Evolutionary conservation across 108 stramenopile genomes (phyloP), one percentile per base, ranked within the genome.

Genomic region (Cyclotella choctawhatcheeana): DNA sequence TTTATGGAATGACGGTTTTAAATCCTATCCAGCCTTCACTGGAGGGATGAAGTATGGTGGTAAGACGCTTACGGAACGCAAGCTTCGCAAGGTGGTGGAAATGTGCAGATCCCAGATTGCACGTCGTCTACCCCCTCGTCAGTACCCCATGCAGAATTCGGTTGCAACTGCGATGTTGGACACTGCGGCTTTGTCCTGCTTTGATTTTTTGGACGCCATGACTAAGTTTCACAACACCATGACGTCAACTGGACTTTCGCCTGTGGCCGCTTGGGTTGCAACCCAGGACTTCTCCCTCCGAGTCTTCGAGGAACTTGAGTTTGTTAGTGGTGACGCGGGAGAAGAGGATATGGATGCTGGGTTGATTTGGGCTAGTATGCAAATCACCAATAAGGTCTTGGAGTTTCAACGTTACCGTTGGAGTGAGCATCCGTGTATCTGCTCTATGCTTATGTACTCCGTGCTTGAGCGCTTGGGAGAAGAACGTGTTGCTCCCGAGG

Each of bases 311-410:
- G 51, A 52, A 22, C 20, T 52, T 5, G 20, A 52, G 51, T 52
- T 24, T 52, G 20, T 22, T 5, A 52, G 51, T 5, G 2, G 2
- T 22, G 51, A 52, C 20, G 51, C 20, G 2, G 51, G 51, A 22
- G 51, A 52, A 24, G 51, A 52, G 5, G 51, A 52, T 22, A 52
- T 52, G 51, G 51, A 52, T 22, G 51, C 51, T 5, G 51, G 51
- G 1, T 22, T 52, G 2, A 52, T 58, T 58, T 58, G 56, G 56
- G 20, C 56, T 30, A 58, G 56, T 58, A 58, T 58, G 56, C 6
- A n/a, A 0, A 58, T 31, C 32, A n/a, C 14, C 32, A 58, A 33
- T 16, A 58, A 58, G 56, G 30, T 58, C 20, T 14, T 14, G 0
- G 56, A 58, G 56, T 58, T 58, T 58, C 32, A 31, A 14, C 30